Percentiles rank a stretch among this genome's conserved stretches.
These are phyloP conservation scores for Stipa capillata DNA, from an alignment of 176 grass and related monocot species.

Conservation along the genomic window DNA sequence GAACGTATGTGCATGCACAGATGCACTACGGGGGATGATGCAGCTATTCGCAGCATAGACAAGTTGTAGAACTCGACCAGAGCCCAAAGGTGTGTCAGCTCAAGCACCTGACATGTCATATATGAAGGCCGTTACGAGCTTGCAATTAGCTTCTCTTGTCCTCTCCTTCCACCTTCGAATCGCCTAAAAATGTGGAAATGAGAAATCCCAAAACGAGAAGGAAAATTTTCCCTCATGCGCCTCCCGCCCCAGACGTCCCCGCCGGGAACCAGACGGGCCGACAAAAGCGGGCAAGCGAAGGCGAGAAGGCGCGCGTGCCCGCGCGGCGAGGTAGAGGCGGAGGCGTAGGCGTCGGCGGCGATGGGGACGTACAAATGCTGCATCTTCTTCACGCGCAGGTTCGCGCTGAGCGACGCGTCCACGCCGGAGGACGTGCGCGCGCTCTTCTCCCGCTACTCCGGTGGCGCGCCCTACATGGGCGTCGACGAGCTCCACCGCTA, in stretches of 20 bases:
- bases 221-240: not conserved
- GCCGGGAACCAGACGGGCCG: constrained; percentile 14
- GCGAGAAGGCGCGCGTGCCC: not conserved
- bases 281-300: not conserved
- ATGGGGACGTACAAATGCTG: constrained; percentile 78
- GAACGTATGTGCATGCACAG: not conserved
- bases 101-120: no score
- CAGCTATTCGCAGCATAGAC: not conserved
- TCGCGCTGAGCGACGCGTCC: constrained; percentile 44
- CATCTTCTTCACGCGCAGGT: constrained; percentile 82
- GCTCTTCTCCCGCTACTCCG: constrained; percentile 43
- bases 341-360: not conserved
- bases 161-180: not conserved
- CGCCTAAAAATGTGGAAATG: constrained; percentile 19
- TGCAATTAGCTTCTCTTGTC: no score
- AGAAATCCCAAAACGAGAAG: constrained; percentile 23
- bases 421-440: constrained; percentile 53
- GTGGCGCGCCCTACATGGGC: constrained; percentile 53
- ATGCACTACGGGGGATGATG: not conserved
- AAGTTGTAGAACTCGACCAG: not conserved
- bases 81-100: no score
- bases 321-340: no score
- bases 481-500: constrained; percentile 56
- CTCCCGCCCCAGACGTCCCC: constrained; percentile 21
- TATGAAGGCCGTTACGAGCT: no score